Conservation (phyloP, 495 filamentous ascomycete species). For the Podospora pseudopauciseta region DNA sequence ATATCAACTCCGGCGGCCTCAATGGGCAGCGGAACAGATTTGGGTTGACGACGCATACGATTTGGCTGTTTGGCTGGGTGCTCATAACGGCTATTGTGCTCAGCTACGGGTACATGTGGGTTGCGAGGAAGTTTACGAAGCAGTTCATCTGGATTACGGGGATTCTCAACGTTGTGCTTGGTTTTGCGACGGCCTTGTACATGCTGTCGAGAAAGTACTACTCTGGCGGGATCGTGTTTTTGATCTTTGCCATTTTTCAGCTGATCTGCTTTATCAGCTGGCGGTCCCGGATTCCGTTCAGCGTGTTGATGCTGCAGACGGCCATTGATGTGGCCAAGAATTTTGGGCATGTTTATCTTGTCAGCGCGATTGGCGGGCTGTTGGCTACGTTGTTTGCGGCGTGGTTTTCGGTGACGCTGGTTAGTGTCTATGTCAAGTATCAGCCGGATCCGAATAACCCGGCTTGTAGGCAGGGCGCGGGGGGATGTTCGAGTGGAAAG, state of each 20-base stretch:
- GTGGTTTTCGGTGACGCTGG: constrained; percentile 58
- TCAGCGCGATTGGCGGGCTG: constrained; percentile 75
- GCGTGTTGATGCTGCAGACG: constrained; percentile 83
- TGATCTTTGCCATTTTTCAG: constrained; percentile 68
- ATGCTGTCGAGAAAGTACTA: constrained; percentile 68
- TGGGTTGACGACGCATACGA: constrained; percentile 74
- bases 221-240: constrained; percentile 78
- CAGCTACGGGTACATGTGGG: constrained; percentile 70
- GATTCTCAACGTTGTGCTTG: constrained; percentile 79
- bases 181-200: constrained; percentile 61
- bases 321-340: constrained; percentile 78
- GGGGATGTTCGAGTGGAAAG: constrained; percentile 68
- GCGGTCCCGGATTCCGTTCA: constrained; percentile 85
- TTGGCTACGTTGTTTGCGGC: constrained; percentile 68
- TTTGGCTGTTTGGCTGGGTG: constrained; percentile 78
- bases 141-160: constrained; percentile 89
- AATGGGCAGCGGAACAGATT: constrained; percentile 66
- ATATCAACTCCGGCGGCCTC: constrained; percentile 70
- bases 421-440: constrained; percentile 74
- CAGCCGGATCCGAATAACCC: constrained; percentile 63
- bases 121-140: constrained; percentile 79
- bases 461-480: constrained; percentile 57
- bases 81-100: constrained; percentile 67
- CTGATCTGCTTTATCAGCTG: constrained; percentile 56
- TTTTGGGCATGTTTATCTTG: constrained; percentile 81